phyloP scores from a whole-genome alignment of 768 basidiomycete genomes.

The Russula dissimulans region DNA sequence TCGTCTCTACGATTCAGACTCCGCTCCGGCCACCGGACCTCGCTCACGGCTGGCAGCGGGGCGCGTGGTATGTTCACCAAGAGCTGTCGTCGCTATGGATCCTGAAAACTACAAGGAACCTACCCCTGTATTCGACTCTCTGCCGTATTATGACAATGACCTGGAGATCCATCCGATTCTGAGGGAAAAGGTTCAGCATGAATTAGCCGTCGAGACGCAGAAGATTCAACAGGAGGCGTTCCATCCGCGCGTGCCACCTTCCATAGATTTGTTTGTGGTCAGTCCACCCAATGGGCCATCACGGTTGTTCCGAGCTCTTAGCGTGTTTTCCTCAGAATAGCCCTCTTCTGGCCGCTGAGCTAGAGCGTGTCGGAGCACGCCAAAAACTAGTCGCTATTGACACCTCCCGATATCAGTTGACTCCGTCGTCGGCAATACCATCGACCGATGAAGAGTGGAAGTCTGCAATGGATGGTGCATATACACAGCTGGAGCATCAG shows the following conservation, averaged over 20 bases:
- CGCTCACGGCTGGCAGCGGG: background rate
- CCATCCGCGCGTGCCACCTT: slow-evolving; percentile 65
- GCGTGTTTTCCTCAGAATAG: slow-evolving; percentile 40
- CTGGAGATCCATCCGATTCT: slow-evolving; percentile 65
- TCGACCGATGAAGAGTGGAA: slow-evolving; percentile 73
- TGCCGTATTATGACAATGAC: slow-evolving; percentile 94
- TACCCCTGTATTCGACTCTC: slow-evolving; percentile 60
- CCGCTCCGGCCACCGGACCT: slow-evolving; percentile 10
- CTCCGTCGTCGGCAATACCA: slow-evolving; percentile 51
- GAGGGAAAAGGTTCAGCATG: slow-evolving; percentile 66
- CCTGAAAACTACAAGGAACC: slow-evolving; percentile 1
- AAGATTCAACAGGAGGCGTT: slow-evolving; percentile 44
- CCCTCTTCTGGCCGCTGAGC: slow-evolving; percentile 61
- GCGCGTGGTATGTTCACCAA: background rate
- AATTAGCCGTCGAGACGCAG: slow-evolving; percentile 58
- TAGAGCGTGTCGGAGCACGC: slow-evolving; percentile 63
- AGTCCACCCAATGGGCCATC: slow-evolving; percentile 26
- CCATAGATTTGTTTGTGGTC: slow-evolving; percentile 60
- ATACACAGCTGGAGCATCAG: slow-evolving; percentile 80
- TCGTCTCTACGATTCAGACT: slow-evolving; percentile 8
- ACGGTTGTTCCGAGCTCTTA: background rate
- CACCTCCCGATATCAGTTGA: slow-evolving; percentile 62
- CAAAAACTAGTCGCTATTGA: slow-evolving; percentile 62
- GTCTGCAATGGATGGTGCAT: slow-evolving; percentile 62
- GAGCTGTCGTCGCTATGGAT: background rate